Evolutionary conservation across 257 asterid genomes (phyloP).

Genomic region (Cruciata laevipes): DNA sequence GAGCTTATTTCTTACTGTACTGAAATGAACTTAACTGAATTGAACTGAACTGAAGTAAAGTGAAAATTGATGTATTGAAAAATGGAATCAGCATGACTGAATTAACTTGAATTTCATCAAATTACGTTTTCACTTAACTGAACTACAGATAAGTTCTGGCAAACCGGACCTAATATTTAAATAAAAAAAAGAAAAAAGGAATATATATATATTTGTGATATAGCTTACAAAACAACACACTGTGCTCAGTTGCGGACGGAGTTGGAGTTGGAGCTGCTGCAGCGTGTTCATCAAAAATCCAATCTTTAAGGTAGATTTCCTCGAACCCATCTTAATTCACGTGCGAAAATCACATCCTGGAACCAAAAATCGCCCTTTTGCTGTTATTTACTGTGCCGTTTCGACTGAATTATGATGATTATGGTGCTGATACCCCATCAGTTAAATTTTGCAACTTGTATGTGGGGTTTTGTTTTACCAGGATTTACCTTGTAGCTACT

Average conservation of each 20-base stretch:
- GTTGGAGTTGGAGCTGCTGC: background rate
- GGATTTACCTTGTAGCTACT: background rate
- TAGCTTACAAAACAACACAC: too few species aligned
- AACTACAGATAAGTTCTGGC: too few species aligned
- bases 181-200: too few species aligned
- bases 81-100: too few species aligned
- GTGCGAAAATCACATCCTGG: background rate
- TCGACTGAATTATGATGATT: background rate
- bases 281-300: background rate
- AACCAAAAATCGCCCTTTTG: background rate
- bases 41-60: too few species aligned
- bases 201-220: too few species aligned
- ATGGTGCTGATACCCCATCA: background rate
- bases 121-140: too few species aligned
- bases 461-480: background rate
- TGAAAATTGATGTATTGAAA: too few species aligned
- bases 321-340: slow-evolving; percentile 1
- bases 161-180: too few species aligned
- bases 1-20: too few species aligned
- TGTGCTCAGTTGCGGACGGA: background rate
- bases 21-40: too few species aligned
- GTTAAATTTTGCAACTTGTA: background rate
- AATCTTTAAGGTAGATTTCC: slow-evolving; percentile 5
- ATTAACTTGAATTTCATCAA: too few species aligned
- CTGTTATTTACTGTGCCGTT: background rate